Evolutionary conservation across 1,284 basidiomycete species (phyloP).

Genomic region (Leccinum ponderosum): DNA sequence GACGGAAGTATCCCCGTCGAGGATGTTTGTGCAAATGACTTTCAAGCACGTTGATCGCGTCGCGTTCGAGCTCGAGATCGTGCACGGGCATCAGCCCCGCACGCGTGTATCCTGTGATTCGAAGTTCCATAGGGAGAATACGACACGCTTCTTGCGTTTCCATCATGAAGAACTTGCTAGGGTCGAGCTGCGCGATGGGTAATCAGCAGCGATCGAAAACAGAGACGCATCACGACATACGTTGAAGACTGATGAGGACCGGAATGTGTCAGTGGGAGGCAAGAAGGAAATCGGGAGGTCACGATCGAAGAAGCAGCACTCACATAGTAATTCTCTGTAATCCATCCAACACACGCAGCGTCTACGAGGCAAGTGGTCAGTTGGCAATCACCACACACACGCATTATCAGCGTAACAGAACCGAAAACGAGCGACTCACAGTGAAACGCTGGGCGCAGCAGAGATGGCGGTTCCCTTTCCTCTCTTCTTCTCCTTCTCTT

Average conservation of each 20-base stretch:
- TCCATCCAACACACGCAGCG: conserved; percentile 61
- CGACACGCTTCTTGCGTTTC: conserved; percentile 48
- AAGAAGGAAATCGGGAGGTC: background rate
- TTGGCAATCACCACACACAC: background rate
- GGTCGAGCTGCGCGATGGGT: conserved; percentile 23
- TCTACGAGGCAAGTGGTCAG: conserved; percentile 32
- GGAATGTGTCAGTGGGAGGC: background rate
- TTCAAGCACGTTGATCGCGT: background rate
- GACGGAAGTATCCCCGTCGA: conserved; percentile 23
- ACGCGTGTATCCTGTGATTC: conserved; percentile 43
- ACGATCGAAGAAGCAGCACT: conserved; percentile 18
- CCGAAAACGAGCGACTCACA: conserved; percentile 32
- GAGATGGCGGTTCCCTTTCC: background rate
- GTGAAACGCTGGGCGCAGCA: conserved; percentile 14
- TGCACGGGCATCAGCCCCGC: conserved; percentile 36
- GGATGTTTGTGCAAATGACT: background rate
- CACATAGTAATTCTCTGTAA: conserved; percentile 53
- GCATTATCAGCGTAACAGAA: too few relatives aligned
- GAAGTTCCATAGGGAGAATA: conserved; percentile 50
- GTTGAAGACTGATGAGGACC: conserved; percentile 22
- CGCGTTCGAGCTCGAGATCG: conserved; percentile 8
- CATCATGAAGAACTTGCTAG: conserved; percentile 28
- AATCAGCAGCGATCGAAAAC: background rate
- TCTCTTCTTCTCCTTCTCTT: conserved; percentile 10
- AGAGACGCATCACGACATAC: conserved; percentile 8